A percentile compares a stretch with the other conserved stretches of the same genome.
phyloP scores from a whole-genome alignment of 768 basidiomycete genomes.

The Hericium erinaceus region DNA sequence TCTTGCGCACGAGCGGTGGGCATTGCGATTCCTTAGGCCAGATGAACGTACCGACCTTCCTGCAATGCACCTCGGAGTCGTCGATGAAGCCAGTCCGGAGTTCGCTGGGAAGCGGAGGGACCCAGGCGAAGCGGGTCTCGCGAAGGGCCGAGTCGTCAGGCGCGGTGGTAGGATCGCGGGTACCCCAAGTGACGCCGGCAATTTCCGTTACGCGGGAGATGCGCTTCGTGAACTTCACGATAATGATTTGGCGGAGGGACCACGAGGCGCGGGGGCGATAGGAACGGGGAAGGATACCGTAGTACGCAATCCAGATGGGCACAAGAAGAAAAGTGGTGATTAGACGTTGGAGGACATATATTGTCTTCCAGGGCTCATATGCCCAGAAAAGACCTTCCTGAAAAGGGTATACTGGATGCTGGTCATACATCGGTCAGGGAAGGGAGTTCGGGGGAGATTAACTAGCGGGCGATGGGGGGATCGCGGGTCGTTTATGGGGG shows the following conservation, averaged over 20 bases:
- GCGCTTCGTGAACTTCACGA: conserved; percentile 42
- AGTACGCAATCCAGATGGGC: conserved; percentile 35
- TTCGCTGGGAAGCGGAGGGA: conserved; percentile 30
- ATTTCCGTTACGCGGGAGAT: conserved; percentile 46
- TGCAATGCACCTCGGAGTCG: conserved; percentile 29
- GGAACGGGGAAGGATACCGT: conserved; percentile 33
- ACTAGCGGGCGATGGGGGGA: too few species aligned
- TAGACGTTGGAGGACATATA: conserved; percentile 13
- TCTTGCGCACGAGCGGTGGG: conserved; percentile 3
- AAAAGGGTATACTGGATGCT: conserved; percentile 28
- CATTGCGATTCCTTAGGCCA: conserved; percentile 28
- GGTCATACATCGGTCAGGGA: conserved; percentile 14
- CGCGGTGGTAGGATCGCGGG: conserved; percentile 32
- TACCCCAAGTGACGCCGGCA: conserved; percentile 47
- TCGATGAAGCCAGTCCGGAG: conserved; percentile 33
- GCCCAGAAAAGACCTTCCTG: conserved; percentile 35
- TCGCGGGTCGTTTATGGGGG: too few species aligned
- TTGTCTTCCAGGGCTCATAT: conserved; percentile 31
- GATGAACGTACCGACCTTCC: conserved; percentile 34
- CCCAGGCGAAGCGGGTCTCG: conserved; percentile 43
- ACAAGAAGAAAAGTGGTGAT: conserved; percentile 40
- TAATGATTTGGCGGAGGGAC: conserved; percentile 39
- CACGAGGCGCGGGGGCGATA: conserved; percentile 40
- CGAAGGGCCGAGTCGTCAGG: conserved; percentile 26
- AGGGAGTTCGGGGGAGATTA: too few species aligned